Evolutionary conservation across 768 basidiomycete genomes (phyloP), one percentile per base, ranked within the genome.

Genomic region (Kwoniella sp.): DNA sequence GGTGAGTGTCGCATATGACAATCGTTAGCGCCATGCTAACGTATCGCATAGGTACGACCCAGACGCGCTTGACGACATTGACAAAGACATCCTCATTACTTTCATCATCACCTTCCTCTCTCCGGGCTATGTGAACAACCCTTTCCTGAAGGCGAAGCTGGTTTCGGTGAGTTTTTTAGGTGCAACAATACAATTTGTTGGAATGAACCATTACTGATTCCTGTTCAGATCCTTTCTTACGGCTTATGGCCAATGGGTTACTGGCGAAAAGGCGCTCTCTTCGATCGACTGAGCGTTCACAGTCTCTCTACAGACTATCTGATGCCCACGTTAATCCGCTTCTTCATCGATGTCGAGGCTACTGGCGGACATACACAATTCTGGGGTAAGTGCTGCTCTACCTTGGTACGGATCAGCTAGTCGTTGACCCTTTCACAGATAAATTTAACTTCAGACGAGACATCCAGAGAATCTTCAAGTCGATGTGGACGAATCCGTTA

Each of bases 91-190:
- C 68, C 82, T 98, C 15, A 82, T 98, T 70, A 86, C 88, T 0
- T 98, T 97, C 80, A 85, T 88, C 21, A 82, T 99, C 69, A 92
- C 91, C 1, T 97, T 97, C 84, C 82, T 99, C 64, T 92, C 91
- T 37, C 95, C 94, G 0, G 92, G 91, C 86, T 98, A 93, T 78
- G 94, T 99, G 84, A 96, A 96, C 83, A 99, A 98, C 71, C 96
- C 96, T 0, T 97, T 95, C 83, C 79, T 99, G 71, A 97, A 97
- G 81, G 87, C 92, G 21, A 95, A 97, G 80, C 89, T 98, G 64
- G 92, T 97, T 68, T 91, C 96, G 77, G 92, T 92, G 67, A 48
- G 84, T 79, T 24, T 17, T 24, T 9, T 21, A 25, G 4, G 4
- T 59, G 9, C 15, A 10, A 29, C 3, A 10, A 24, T 8, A 44